phyloP scores from a whole-genome alignment of 176 grass and related monocot species.

The Aechmea fasciata region DNA sequence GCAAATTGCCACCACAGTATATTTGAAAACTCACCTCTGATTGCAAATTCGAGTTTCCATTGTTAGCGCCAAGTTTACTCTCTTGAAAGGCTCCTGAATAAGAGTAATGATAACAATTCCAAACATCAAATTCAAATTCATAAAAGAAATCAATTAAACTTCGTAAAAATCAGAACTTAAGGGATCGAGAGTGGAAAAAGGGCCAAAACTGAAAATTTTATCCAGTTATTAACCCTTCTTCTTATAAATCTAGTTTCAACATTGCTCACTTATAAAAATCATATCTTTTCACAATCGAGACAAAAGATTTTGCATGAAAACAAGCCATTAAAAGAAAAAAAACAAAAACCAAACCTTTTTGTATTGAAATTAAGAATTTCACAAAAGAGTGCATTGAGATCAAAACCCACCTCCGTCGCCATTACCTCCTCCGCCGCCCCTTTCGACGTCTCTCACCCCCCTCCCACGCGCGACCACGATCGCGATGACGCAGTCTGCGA shows the following conservation, averaged over 20 bases:
- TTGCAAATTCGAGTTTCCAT: neutral
- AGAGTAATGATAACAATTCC: neutral
- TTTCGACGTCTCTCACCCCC: neutral
- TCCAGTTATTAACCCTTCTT: too few species aligned
- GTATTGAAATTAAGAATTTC: too few species aligned
- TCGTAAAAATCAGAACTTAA: too few species aligned
- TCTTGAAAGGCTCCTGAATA: neutral
- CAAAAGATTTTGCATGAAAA: too few species aligned
- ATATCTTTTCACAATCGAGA: too few species aligned
- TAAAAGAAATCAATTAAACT: neutral
- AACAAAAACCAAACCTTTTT: too few species aligned
- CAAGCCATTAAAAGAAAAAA: too few species aligned
- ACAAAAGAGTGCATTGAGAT: neutral
- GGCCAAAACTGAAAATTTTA: too few species aligned
- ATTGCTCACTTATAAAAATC: too few species aligned
- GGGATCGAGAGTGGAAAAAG: too few species aligned
- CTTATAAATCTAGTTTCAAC: too few species aligned
- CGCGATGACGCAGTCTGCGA: conserved; percentile 58
- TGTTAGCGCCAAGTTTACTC: neutral
- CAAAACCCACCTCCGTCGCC: conserved; percentile 20
- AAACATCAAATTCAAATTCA: neutral
- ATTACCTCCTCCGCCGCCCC: neutral
- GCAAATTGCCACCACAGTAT: neutral
- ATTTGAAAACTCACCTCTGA: conserved; percentile 10
- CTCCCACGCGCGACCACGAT: conserved; percentile 36